Base-by-base conservation (phyloP, 2,329 filamentous ascomycete species). In the Ophiostoma sp. region DNA sequence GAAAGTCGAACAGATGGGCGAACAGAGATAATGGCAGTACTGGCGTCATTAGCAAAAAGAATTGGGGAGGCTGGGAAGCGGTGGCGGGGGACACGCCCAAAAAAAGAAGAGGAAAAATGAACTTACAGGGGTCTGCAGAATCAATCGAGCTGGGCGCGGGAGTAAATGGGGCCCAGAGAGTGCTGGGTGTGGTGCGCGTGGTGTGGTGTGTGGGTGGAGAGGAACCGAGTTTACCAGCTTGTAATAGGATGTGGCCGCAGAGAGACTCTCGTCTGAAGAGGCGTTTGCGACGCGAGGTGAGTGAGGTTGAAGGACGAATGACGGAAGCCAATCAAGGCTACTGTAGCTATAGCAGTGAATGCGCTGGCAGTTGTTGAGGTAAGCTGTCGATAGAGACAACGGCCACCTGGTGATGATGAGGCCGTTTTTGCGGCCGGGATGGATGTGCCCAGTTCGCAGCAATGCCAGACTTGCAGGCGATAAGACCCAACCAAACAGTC, bases 61-160 rank as follows among this genome's bases (percentile, higher is more conserved):
- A 74, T 74, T 73, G 67, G 71, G 72, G 73, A 74, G 73, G 73
- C 72, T 74, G 73, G 73, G 71, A 71, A 72, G 69, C 68, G 72
- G 72, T 72, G 72, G 72, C 71, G 71, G 73, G 71, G 71, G 67
- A 57, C 65, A 15, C 66, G 71, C 67, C 64, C 67, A 62, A 70
- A 60, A 69, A 66, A 70, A 36, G 31, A 33, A 67, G n/a, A 15
- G 23, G 39, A 44, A 67, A 62, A 36, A 54, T 27, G 23, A 66
- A 68, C 33, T 62, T 72, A 73, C 72, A 73, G 66, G 71, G 73
- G 68, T 70, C 41, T 54, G 60, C 27, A 52, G 54, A 69, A 39
- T 39, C 68, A 68, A 71, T 71, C 65, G 70, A 60, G 69, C 67
- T 39, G 65, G 41, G 68, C 69, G 48, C 48, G 48, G 20, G 48